Conservation (phyloP, 805 yeast species). For the Ogataea angusta region DNA sequence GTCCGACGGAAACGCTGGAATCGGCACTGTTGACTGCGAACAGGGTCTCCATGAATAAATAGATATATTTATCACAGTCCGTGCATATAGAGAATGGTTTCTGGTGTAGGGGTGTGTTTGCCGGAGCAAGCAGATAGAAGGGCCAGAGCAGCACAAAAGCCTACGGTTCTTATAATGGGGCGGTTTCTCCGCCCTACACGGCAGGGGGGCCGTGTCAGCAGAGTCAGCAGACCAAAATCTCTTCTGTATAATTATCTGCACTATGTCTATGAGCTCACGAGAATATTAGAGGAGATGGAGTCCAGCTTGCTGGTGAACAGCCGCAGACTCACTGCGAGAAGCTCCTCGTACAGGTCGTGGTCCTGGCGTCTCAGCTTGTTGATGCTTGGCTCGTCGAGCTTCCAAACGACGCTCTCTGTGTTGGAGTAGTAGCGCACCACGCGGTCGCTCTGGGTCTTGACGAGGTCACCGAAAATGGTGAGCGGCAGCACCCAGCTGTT, state of each 20-base stretch:
- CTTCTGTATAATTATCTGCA: no score
- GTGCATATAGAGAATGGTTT: no score
- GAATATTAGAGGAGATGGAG: constrained; percentile 70
- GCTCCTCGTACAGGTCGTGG: constrained; percentile 56
- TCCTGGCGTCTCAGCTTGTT: constrained; percentile 47
- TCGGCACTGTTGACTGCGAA: not conserved
- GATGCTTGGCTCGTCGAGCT: constrained; percentile 47
- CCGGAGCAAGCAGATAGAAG: no score
- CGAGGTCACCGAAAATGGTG: constrained; percentile 69
- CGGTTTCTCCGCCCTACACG: no score
- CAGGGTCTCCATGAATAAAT: not conserved
- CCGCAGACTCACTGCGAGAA: constrained; percentile 57
- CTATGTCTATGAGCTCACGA: constrained; percentile 38
- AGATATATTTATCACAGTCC: not conserved
- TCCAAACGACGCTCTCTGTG: constrained; percentile 65
- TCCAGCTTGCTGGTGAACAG: constrained; percentile 70
- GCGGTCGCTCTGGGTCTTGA: constrained; percentile 36
- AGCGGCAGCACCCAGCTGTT: constrained; percentile 54
- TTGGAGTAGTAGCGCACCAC: constrained; percentile 39
- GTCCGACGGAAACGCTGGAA: constrained; percentile 12
- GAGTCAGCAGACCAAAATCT: no score
- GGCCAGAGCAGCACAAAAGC: no score
- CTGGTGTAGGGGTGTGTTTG: no score
- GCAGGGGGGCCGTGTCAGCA: no score
- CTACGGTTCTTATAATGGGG: no score